Evolutionary conservation across 2,329 filamentous ascomycete species (phyloP), one percentile per base, ranked within the genome.

Genomic region (Alternaria burnsii): DNA sequence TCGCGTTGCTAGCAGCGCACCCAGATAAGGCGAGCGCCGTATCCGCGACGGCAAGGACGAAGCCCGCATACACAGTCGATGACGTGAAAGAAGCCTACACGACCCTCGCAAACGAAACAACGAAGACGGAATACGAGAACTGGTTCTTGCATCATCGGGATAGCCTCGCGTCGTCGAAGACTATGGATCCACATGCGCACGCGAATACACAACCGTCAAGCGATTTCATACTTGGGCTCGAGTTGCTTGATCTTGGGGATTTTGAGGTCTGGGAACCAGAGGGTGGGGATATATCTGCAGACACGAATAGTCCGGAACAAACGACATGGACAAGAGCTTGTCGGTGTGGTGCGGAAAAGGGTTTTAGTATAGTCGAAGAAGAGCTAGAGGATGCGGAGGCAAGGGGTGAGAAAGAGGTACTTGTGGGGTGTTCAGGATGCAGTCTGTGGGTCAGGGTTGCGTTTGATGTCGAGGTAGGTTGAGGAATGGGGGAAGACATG

Each of bases 391-490:
- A 74, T 61, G 84, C 86, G 67, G 79, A 77, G 36, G 79, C 80
- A 51, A 80, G 81, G 65, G 86, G 86, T 3, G 86, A 82, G 63
- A 85, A 82, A 24, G 87, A 89, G 76, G 79, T 89, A 61, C 77
- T 87, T 46, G 82, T 87, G 18, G 86, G 86, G 3, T 89, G 87
- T 78, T 80, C 81, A 58, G 87, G 87, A 36, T 89, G 87, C 76
- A 89, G 87, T 81, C 79, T 89, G 59, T 89, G 85, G 84, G 80
- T 89, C 61, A 85, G 85, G 72, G 82, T 89, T 44, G 76, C 85
- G 64, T 89, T 89, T 80, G 85, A 82, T 22, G 81, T 85, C 47
- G 82, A 82, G 58, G 82, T 80, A 47, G 66, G 66, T 16, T 72
- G 67, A 71, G 14, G 28, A 32, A 2, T 32, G 28, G 11, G 28